Evolutionary conservation across 306 rosid species (phyloP).

Genomic region (Senna tora): DNA sequence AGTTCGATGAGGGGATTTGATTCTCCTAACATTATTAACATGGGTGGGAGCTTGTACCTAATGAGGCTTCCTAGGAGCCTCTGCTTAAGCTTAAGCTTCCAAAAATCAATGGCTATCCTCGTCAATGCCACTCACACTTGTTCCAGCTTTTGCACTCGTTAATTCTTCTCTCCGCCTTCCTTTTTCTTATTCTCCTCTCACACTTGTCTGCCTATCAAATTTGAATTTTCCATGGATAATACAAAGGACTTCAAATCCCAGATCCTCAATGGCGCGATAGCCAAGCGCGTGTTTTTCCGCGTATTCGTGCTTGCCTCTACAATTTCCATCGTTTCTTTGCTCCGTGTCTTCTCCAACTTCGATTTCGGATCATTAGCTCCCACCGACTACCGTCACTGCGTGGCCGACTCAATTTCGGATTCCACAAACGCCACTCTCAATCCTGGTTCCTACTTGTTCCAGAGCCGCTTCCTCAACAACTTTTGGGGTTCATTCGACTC

Average conservation of each 20-base stretch:
- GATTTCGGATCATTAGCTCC: conserved; percentile 51
- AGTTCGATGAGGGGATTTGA: conserved; percentile 32
- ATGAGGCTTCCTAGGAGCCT: conserved; percentile 59
- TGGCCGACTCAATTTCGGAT: conserved; percentile 27
- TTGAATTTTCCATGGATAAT: conserved; percentile 47
- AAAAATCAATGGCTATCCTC: conserved; percentile 85
- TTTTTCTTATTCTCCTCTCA: neutral
- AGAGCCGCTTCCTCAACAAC: conserved; percentile 47
- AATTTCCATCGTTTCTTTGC: conserved; percentile 56
- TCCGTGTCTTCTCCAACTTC: conserved; percentile 49
- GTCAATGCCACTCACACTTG: conserved; percentile 97
- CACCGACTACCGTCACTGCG: conserved; percentile 46
- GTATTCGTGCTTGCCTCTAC: conserved; percentile 57
- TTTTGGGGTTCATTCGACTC: conserved; percentile 55
- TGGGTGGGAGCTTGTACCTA: conserved; percentile 53
- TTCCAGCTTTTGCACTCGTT: conserved; percentile 96
- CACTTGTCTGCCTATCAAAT: neutral
- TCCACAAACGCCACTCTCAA: conserved; percentile 22
- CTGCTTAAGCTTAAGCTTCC: conserved; percentile 86
- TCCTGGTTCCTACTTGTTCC: conserved; percentile 49
- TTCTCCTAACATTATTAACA: conserved; percentile 13
- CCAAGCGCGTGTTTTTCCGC: conserved; percentile 65
- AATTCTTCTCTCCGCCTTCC: conserved; percentile 20
- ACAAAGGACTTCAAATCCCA: conserved; percentile 48
- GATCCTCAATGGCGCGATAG: conserved; percentile 59